Base-by-base conservation (phyloP, 1,284 basidiomycete species). In the Rhodotorula mucilaginosa region DNA sequence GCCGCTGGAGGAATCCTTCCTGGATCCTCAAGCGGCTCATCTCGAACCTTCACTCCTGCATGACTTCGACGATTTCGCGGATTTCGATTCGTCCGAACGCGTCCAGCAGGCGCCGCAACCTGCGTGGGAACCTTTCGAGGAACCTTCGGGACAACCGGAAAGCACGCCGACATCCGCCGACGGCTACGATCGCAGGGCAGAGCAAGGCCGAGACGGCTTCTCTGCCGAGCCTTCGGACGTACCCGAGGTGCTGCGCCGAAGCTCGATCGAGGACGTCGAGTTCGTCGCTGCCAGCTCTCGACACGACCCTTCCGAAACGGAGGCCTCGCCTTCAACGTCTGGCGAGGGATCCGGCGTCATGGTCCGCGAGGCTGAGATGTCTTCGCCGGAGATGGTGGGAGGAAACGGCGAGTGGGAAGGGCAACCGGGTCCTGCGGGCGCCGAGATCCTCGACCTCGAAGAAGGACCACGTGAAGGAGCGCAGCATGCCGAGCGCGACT, bases 371-470 rank as follows among this genome's bases (percentile, higher is more conserved):
- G 58, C 54, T 6, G 29, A 13, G 1, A 71, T 71, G 63, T 71
- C 70, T 6, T 68, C 70, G 29, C 70, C 70, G 2, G 70, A 71
- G 57, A 58, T 71, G 16, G 65, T 71, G 31, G 66, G 68, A 18
- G 63, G 65, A 8, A 57, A 65, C 7, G 69, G 65, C 16, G 69
- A 65, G 2, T 67, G 65, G 69, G 69, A 48, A 51, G 61, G 64
- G 19, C 65, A 71, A 47, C 52, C 47, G 26, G 70, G 63, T 51
- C n/a, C n/a, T 13, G 54, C n/a, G 8, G 69, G 70, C 21, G 70
- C 70, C 5, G 70, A 71, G 51, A 46, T 68, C 16, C 70, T 71
- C 19, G 39, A 19, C 21, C n/a, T 31, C 21, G 5, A 29, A 10
- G 39, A 34, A 13, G 21, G 8, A 7, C 18, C 23, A 12, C 8